Evolutionary conservation across 768 basidiomycete genomes (phyloP).

Genomic region (Lepiota brunneoincarnata): DNA sequence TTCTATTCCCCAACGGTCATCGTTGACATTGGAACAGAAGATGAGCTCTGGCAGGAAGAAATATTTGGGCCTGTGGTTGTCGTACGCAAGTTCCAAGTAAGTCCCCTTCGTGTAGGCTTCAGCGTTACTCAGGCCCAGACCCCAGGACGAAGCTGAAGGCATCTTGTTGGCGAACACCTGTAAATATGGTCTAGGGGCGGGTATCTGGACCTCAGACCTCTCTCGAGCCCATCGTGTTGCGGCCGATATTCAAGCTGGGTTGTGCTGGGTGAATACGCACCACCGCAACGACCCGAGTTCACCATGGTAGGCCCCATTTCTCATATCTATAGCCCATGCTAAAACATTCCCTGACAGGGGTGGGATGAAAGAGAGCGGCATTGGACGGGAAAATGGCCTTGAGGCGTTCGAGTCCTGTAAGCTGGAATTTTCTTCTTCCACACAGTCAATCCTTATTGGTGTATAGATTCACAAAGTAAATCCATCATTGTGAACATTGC

Average conservation of each 20-base stretch:
- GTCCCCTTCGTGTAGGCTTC: not conserved
- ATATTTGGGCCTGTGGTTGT: slow-evolving; percentile 86
- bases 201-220: slow-evolving; percentile 76
- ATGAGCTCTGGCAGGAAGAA: slow-evolving; percentile 79
- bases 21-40: slow-evolving; percentile 48
- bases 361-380: slow-evolving; percentile 88
- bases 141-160: slow-evolving; percentile 62
- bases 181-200: slow-evolving; percentile 80
- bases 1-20: slow-evolving; percentile 86
- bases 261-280: slow-evolving; percentile 89
- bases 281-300: slow-evolving; percentile 89
- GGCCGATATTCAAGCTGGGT: slow-evolving; percentile 64
- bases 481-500: slow-evolving; percentile 78
- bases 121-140: not conserved
- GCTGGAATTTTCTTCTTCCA: slow-evolving; percentile 22
- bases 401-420: slow-evolving; percentile 79
- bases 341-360: slow-evolving; percentile 46
- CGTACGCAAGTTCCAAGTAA: slow-evolving; percentile 40
- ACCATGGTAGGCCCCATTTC: slow-evolving; percentile 58
- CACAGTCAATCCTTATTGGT: slow-evolving; percentile 1
- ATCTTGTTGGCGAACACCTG: slow-evolving; percentile 68
- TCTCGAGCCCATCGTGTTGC: slow-evolving; percentile 77
- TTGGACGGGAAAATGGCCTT: slow-evolving; percentile 82
- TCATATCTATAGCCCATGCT: not conserved
- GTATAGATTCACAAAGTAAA: slow-evolving; percentile 79